These are phyloP conservation scores for Castanea mollissima DNA, from an alignment of 306 rosid species.

Conservation along the genomic window DNA sequence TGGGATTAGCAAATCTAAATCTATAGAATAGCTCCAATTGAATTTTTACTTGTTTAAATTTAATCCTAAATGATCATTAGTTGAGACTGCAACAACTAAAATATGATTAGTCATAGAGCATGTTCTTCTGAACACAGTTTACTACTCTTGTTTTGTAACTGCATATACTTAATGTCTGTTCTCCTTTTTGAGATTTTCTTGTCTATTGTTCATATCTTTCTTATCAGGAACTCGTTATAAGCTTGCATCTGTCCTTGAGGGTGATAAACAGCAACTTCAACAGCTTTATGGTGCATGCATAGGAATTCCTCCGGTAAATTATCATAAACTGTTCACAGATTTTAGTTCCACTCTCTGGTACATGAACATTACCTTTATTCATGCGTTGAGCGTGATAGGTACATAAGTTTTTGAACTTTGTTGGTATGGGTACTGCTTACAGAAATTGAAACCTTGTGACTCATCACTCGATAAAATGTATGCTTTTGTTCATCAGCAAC, in stretches of 20 bases:
- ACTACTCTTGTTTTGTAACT: not conserved
- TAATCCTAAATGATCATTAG: not conserved
- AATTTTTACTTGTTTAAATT: not conserved
- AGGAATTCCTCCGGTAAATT: conserved; percentile 11
- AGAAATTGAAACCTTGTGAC: not conserved
- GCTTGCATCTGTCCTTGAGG: conserved; percentile 4
- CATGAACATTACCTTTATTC: not conserved
- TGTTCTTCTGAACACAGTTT: not conserved
- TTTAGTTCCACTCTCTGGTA: not conserved
- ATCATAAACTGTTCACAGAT: not conserved
- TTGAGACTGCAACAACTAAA: not conserved
- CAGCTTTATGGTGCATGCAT: conserved; percentile 1
- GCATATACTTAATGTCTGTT: not conserved
- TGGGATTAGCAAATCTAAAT: not conserved
- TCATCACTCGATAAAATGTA: not conserved
- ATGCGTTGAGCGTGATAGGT: not conserved
- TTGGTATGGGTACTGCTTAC: not conserved
- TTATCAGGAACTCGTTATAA: conserved; percentile 9
- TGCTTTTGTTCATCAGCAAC: not conserved
- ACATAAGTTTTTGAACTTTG: not conserved
- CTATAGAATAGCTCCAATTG: not conserved
- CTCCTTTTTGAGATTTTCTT: not conserved
- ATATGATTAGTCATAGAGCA: not conserved
- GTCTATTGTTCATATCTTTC: not conserved
- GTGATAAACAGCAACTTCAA: conserved; percentile 15